Conservation (phyloP, 176 grass and related monocot species). For the Neostapfia colusana region DNA sequence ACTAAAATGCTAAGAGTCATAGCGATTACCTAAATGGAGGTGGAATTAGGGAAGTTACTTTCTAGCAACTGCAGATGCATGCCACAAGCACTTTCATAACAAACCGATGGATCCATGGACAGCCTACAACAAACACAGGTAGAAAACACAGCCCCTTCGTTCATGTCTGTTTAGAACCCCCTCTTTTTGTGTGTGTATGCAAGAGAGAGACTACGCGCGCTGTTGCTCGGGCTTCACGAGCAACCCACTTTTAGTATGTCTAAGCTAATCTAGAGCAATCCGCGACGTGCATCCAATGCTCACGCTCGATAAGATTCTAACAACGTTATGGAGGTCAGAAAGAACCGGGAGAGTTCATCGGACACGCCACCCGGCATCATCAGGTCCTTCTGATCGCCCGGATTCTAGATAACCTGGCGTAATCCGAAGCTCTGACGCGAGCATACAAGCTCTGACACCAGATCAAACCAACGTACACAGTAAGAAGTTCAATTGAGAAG, state of each 20-base stretch:
- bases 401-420: background rate
- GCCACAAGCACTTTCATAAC: background rate
- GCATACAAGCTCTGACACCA: background rate
- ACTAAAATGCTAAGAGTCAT: slow-evolving; percentile 3
- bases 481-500: background rate
- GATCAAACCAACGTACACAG: slow-evolving; percentile 24
- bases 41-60: background rate
- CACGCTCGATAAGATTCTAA: too few species aligned
- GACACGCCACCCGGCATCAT: too few species aligned
- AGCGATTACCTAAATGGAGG: background rate
- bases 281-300: too few species aligned
- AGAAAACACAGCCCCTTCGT: background rate
- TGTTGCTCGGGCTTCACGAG: background rate
- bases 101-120: background rate
- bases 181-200: background rate
- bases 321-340: too few species aligned
- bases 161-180: background rate
- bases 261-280: background rate
- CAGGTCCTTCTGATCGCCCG: background rate
- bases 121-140: background rate
- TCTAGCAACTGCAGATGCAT: slow-evolving; percentile 8
- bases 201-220: background rate
- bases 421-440: slow-evolving; percentile 11
- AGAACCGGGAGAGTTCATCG: too few species aligned
- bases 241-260: background rate